These are phyloP conservation scores for Candida sonorensis DNA, from an alignment of 805 yeast genomes.

Conservation along the genomic window DNA sequence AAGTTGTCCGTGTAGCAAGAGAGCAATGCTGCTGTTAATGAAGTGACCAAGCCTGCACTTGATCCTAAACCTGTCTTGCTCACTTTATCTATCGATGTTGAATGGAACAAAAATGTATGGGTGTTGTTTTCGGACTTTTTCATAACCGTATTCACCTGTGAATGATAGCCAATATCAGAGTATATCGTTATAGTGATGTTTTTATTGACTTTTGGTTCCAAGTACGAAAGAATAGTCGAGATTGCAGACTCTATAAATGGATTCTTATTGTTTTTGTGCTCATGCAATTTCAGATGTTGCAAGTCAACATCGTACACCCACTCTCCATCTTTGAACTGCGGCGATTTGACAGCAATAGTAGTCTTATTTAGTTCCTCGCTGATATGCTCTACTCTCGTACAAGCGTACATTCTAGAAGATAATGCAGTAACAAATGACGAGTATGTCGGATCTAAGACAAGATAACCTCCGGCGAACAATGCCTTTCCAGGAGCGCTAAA, in stretches of 20 bases:
- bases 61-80: conserved; percentile 96
- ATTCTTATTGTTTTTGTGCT: conserved; percentile 32
- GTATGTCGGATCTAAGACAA: conserved; percentile 76
- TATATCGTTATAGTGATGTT: conserved; percentile 51
- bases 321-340: conserved; percentile 65
- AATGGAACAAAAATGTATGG: conserved; percentile 54
- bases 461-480: conserved; percentile 87
- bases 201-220: conserved; percentile 25
- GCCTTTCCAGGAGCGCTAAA: conserved; percentile 97
- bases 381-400: conserved; percentile 5
- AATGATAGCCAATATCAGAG: conserved; percentile 87
- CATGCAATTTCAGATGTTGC: conserved; percentile 6
- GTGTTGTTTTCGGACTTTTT: conserved; percentile 30
- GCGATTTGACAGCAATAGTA: conserved; percentile 55
- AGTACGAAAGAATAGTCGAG: conserved; percentile 46
- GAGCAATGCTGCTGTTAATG: conserved; percentile 63
- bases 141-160: conserved; percentile 45
- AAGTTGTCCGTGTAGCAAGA: conserved; percentile 34
- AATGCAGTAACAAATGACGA: conserved; percentile 79
- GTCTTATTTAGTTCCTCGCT: conserved; percentile 23
- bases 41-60: conserved; percentile 88
- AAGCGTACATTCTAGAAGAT: conserved; percentile 86
- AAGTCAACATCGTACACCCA: conserved; percentile 42
- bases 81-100: conserved; percentile 54
- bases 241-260: conserved; percentile 73